phyloP scores from a whole-genome alignment of 129 eudicot genomes.

The Sambucus nigra region DNA sequence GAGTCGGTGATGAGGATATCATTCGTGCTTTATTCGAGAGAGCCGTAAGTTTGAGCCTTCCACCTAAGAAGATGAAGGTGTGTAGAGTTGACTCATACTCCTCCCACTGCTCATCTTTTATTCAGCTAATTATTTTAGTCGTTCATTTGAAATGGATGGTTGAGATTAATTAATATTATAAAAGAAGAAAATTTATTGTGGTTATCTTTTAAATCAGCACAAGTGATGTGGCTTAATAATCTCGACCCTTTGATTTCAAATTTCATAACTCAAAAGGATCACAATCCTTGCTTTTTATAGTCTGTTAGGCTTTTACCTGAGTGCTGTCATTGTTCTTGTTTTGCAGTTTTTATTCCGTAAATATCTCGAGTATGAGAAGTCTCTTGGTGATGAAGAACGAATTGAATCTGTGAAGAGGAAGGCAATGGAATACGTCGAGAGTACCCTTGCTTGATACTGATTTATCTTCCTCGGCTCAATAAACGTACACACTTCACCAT shows the following conservation, averaged over 20 bases:
- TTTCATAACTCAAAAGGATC: no score
- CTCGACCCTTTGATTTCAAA: neutral
- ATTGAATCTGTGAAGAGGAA: conserved; percentile 54
- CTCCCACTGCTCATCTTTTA: neutral
- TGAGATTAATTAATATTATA: no score
- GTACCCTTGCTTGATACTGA: conserved; percentile 26
- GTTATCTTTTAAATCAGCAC: no score
- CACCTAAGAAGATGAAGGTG: conserved; percentile 77
- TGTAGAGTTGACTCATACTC: neutral
- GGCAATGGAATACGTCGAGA: conserved; percentile 68
- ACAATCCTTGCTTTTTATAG: no score
- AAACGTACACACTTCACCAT: neutral
- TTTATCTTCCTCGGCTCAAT: neutral
- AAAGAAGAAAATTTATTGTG: no score
- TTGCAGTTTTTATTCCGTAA: conserved; percentile 79
- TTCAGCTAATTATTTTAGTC: no score
- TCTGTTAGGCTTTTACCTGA: neutral
- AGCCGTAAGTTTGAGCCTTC: conserved; percentile 68
- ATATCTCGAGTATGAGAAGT: conserved; percentile 67
- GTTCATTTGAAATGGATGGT: no score
- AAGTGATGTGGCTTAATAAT: neutral
- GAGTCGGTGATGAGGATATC: conserved; percentile 58
- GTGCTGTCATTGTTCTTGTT: neutral
- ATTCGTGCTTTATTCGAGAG: conserved; percentile 84
- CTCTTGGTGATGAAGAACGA: conserved; percentile 60